Conservation (phyloP, 805 yeast genomes). For the Ogataea sp. region DNA sequence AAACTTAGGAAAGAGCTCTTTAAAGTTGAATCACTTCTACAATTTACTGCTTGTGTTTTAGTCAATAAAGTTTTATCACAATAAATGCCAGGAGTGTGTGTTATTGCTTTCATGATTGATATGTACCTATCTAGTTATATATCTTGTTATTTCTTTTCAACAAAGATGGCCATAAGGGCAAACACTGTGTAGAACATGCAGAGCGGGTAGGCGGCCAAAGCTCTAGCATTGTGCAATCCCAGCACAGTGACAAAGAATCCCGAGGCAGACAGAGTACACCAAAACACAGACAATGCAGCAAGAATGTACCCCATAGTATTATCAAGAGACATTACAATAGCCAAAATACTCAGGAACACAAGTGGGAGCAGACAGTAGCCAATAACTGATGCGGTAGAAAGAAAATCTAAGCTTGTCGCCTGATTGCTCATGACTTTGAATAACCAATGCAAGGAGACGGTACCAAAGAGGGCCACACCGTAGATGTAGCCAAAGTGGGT, state of each 20-base stretch:
- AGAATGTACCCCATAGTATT: constrained; percentile 65
- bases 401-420: constrained; percentile 36
- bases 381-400: constrained; percentile 80
- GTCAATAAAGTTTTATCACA: too few species aligned
- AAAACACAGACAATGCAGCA: constrained; percentile 59
- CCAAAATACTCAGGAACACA: constrained; percentile 66
- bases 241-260: constrained; percentile 86
- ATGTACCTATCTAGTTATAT: neutral
- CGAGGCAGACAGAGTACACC: constrained; percentile 93
- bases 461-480: constrained; percentile 92
- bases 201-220: constrained; percentile 88
- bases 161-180: constrained; percentile 90
- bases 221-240: constrained; percentile 77
- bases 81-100: too few species aligned
- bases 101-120: too few species aligned
- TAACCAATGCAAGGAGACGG: constrained; percentile 72
- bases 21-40: neutral
- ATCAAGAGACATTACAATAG: constrained; percentile 61
- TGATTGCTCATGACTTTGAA: constrained; percentile 81
- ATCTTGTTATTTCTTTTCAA: constrained; percentile 14
- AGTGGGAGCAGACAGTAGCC: constrained; percentile 93
- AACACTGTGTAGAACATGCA: constrained; percentile 87
- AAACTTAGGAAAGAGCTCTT: neutral
- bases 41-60: neutral
- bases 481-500: constrained; percentile 95